These are phyloP conservation scores for Auricularia auricula-judae DNA, from an alignment of 768 basidiomycete genomes.

Conservation along the genomic window DNA sequence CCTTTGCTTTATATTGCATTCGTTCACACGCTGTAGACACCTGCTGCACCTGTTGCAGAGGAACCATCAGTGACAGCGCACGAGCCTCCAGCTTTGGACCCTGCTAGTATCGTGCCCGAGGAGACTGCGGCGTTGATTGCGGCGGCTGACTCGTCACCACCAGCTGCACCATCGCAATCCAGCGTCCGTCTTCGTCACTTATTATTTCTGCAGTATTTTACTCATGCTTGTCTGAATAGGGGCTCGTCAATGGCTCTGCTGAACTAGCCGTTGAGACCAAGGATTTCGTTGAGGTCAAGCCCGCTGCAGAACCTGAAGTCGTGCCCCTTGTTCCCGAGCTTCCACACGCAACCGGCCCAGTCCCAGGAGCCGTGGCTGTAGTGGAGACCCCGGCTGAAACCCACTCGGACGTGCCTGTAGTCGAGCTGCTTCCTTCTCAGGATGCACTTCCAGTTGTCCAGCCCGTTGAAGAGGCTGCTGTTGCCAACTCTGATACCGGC, in stretches of 20 bases:
- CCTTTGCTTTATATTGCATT: conserved; percentile 1
- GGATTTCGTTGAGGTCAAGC: not conserved
- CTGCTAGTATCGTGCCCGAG: no score
- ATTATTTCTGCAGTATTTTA: no score
- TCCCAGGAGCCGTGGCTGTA: not conserved
- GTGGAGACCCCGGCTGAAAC: not conserved
- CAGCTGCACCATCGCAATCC: no score
- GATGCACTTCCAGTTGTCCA: not conserved
- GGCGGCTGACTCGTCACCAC: no score
- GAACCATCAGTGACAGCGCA: not conserved
- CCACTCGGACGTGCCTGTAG: not conserved
- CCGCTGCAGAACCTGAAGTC: not conserved
- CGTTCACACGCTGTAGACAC: not conserved
- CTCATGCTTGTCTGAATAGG: not conserved
- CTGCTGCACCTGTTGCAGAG: conserved; percentile 3
- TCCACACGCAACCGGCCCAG: not conserved
- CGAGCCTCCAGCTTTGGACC: no score
- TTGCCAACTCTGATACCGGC: not conserved
- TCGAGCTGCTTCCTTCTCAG: not conserved
- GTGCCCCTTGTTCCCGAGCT: not conserved
- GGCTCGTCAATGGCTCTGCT: conserved; percentile 3
- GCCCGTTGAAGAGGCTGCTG: not conserved
- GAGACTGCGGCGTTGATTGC: no score
- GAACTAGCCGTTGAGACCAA: not conserved
- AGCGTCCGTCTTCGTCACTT: no score